A percentile compares a stretch with the other conserved stretches of the same genome.
Evolutionary conservation across 2,329 filamentous ascomycete species (phyloP).

Genomic region (Harringtonia aguacate): DNA sequence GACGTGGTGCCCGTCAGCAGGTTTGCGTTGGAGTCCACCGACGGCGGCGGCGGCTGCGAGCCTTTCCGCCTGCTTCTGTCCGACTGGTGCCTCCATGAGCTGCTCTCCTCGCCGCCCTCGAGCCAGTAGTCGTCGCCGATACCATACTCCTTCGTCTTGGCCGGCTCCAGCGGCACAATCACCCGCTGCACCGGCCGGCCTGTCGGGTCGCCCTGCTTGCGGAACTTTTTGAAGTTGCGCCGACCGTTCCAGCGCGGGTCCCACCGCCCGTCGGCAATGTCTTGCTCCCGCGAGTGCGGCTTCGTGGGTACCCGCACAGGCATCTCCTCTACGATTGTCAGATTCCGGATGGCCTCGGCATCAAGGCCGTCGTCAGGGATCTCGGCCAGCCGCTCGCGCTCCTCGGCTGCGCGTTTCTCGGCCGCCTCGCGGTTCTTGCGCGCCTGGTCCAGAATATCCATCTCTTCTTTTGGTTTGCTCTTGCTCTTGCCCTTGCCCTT

Average conservation of each 20-base stretch:
- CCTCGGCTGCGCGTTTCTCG: slow-evolving; percentile 48
- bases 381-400: slow-evolving; percentile 41
- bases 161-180: slow-evolving; percentile 63
- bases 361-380: slow-evolving; percentile 53
- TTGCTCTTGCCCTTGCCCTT: slow-evolving; percentile 21
- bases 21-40: not conserved
- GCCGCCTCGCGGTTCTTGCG: slow-evolving; percentile 52
- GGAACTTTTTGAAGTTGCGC: slow-evolving; percentile 92
- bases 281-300: slow-evolving; percentile 33
- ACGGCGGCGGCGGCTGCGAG: not conserved
- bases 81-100: not conserved
- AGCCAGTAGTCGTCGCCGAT: slow-evolving; percentile 71
- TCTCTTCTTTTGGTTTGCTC: slow-evolving; percentile 26
- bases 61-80: not conserved
- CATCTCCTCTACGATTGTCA: slow-evolving; percentile 71
- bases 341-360: slow-evolving; percentile 58
- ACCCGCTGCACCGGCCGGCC: slow-evolving; percentile 34
- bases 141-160: slow-evolving; percentile 59
- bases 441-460: slow-evolving; percentile 57
- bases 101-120: slow-evolving; percentile 34
- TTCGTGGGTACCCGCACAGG: slow-evolving; percentile 38
- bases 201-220: slow-evolving; percentile 39
- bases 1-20: slow-evolving; percentile 8
- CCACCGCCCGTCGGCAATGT: slow-evolving; percentile 54
- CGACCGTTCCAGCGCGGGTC: slow-evolving; percentile 85